These are phyloP conservation scores for Paraphoma chrysanthemicola DNA, from an alignment of 2,329 filamentous ascomycete species.

Conservation along the genomic window DNA sequence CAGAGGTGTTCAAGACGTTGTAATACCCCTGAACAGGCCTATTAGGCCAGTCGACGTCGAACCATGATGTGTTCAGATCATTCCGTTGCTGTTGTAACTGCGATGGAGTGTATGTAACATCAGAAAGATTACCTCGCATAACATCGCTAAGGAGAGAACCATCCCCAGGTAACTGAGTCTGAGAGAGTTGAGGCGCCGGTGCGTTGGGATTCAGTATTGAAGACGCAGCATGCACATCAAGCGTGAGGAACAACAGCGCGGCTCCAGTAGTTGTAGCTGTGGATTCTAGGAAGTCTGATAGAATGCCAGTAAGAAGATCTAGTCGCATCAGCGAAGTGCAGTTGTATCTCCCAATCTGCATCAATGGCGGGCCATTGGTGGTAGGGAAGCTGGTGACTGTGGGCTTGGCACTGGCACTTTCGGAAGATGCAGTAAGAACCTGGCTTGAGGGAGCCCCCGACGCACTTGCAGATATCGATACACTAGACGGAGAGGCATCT, in stretches of 20 bases:
- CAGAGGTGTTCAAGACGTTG: constrained; percentile 44
- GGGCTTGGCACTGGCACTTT: constrained; percentile 16
- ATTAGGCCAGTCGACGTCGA: constrained; percentile 46
- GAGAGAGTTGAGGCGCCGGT: constrained; percentile 51
- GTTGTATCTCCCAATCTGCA: constrained; percentile 58
- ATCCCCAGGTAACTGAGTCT: constrained; percentile 53
- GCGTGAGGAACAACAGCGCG: constrained; percentile 59
- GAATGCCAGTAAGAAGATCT: constrained; percentile 55
- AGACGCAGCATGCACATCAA: constrained; percentile 67
- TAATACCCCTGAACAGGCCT: constrained; percentile 63
- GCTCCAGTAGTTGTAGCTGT: constrained; percentile 64
- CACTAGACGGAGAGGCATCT: constrained; percentile 7
- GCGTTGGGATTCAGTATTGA: constrained; percentile 45
- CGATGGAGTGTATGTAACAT: constrained; percentile 62
- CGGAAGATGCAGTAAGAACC: constrained; percentile 3
- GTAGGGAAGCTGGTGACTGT: constrained; percentile 24
- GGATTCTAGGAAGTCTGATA: constrained; percentile 60
- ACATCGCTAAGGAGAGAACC: constrained; percentile 56
- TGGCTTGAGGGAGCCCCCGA: constrained; percentile 2
- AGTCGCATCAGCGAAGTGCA: constrained; percentile 63
- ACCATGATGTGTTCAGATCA: constrained; percentile 68
- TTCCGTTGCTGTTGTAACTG: constrained; percentile 59
- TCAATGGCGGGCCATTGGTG: constrained; percentile 39
- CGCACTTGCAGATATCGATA: constrained; percentile 1
- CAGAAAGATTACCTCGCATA: constrained; percentile 56